These are phyloP conservation scores for Gaeumannomyces tritici DNA, from an alignment of 2,329 filamentous ascomycete genomes.

Conservation along the genomic window DNA sequence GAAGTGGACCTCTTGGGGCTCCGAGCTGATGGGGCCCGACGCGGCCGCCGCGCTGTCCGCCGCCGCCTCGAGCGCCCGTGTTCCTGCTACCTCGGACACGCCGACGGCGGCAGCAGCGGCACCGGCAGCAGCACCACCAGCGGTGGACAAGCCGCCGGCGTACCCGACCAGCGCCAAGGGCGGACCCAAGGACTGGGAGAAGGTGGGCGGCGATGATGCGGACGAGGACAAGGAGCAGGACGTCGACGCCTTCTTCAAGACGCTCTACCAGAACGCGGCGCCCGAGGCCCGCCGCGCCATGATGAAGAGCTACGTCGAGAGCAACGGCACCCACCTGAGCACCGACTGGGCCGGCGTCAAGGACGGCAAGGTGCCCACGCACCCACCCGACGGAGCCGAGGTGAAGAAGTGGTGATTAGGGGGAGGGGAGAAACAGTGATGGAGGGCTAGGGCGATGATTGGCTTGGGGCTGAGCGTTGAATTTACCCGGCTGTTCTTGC, in stretches of 20 bases:
- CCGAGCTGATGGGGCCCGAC: conserved; percentile 10
- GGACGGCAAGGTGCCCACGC: conserved; percentile 58
- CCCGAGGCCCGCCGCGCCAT: conserved; percentile 82
- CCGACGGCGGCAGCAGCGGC: too few relatives aligned
- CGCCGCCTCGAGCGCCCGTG: not conserved
- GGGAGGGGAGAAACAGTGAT: not conserved
- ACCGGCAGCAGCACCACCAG: not conserved
- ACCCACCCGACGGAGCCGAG: conserved; percentile 68
- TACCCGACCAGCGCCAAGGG: conserved; percentile 82
- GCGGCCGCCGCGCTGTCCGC: not conserved
- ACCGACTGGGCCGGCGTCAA: conserved; percentile 86
- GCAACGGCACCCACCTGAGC: conserved; percentile 83
- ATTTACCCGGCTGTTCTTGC: not conserved
- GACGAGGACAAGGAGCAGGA: conserved; percentile 51
- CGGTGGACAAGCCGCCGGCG: conserved; percentile 28
- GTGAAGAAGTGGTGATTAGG: conserved; percentile 55
- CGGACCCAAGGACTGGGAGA: conserved; percentile 91
- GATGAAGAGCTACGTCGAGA: conserved; percentile 96
- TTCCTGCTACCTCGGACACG: not conserved
- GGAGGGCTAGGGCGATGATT: not conserved
- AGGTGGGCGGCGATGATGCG: conserved; percentile 45
- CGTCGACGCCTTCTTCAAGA: conserved; percentile 81
- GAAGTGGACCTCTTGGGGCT: conserved; percentile 22
- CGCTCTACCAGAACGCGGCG: conserved; percentile 67
- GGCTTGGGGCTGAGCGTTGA: not conserved